Evolutionary conservation across 2,329 filamentous ascomycete genomes (phyloP), one percentile per base, ranked within the genome.

Genomic region (Ophiostoma perfectum): DNA sequence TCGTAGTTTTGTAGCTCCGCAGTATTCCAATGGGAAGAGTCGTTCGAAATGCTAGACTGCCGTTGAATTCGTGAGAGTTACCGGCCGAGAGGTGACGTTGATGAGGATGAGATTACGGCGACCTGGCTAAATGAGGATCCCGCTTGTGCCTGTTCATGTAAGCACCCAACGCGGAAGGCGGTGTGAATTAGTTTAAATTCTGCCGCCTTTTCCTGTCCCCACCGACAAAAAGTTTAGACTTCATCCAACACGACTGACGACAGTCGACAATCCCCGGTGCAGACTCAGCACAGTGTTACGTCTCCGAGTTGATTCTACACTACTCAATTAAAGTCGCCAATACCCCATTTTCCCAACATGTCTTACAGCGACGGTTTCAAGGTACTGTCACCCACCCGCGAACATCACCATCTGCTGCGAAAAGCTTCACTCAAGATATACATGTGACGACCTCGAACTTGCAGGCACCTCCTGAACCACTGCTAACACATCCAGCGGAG

Each of bases 401-500:
- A 41, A 8, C 38, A 63, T 12, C 63, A 27, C 44, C 36, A 14
- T 7, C 47, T 4, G 12, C 8, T 45, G 60, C 39, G 39, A 63
- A 63, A 63, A 63, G 60, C 60, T 63, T 49, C 18, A 27, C 36
- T 38, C 16, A 27, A 27, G 27, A 27, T 27, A 27, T 27, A 27
- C 27, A 27, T 27, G 27, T 16, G 18, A 38, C 60, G 18, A 16
- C 58, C 12, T 55, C 16, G n/a, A 27, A 27, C 27, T 7, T 6
- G 16, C 47, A 52, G 42, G 2, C 1, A 44, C 3, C 18, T 52
- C 9, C 7, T 11, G 8, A 36, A 27, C 27, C n/a, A 62, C 4
- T 62, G 39, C 64, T 66, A 64, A 70, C 66, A 27, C 7, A 4
- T 2, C 11, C 49, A 87, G 84, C 85, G 83, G 75, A 81, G 83